Evolutionary conservation across 1,284 basidiomycete genomes (phyloP).

Genomic region (Sporisorium graminicola): DNA sequence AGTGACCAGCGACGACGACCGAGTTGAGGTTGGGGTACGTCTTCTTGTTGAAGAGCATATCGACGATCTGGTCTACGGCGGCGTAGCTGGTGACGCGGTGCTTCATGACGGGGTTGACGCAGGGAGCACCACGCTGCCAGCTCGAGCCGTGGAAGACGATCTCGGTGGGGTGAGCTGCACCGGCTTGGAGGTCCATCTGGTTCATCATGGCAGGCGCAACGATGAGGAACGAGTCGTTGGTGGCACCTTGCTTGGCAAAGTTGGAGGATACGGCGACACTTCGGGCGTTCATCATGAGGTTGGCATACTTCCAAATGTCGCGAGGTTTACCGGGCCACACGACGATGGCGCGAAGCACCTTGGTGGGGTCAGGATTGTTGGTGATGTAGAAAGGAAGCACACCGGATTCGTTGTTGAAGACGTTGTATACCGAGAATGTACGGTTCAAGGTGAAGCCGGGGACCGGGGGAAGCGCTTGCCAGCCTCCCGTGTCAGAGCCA

Average conservation of each 20-base stretch:
- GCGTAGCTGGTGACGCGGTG: slow-evolving; percentile 52
- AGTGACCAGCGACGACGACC: slow-evolving; percentile 64
- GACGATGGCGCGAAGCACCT: slow-evolving; percentile 51
- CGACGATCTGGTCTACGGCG: slow-evolving; percentile 53
- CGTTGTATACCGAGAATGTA: slow-evolving; percentile 38
- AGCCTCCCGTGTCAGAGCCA: slow-evolving; percentile 71
- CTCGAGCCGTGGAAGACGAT: slow-evolving; percentile 40
- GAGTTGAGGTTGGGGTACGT: slow-evolving; percentile 61
- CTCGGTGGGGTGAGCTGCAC: slow-evolving; percentile 42
- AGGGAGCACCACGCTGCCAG: slow-evolving; percentile 58
- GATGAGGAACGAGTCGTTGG: slow-evolving; percentile 44
- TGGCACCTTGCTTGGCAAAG: slow-evolving; percentile 20
- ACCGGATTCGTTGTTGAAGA: slow-evolving; percentile 41
- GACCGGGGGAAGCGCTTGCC: slow-evolving; percentile 38
- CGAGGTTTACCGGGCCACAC: slow-evolving; percentile 59
- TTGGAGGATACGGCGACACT: slow-evolving; percentile 40
- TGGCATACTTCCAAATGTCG: slow-evolving; percentile 64
- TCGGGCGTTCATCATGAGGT: slow-evolving; percentile 55
- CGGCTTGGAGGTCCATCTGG: slow-evolving; percentile 43
- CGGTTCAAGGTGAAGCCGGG: slow-evolving; percentile 48
- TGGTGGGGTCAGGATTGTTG: slow-evolving; percentile 30
- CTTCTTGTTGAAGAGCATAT: slow-evolving; percentile 49
- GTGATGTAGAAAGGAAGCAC: slow-evolving; percentile 60
- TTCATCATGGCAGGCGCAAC: slow-evolving; percentile 42
- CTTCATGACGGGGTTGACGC: slow-evolving; percentile 47